Conservation (phyloP, 176 grass and related monocot genomes). For the Eleusine indica region DNA sequence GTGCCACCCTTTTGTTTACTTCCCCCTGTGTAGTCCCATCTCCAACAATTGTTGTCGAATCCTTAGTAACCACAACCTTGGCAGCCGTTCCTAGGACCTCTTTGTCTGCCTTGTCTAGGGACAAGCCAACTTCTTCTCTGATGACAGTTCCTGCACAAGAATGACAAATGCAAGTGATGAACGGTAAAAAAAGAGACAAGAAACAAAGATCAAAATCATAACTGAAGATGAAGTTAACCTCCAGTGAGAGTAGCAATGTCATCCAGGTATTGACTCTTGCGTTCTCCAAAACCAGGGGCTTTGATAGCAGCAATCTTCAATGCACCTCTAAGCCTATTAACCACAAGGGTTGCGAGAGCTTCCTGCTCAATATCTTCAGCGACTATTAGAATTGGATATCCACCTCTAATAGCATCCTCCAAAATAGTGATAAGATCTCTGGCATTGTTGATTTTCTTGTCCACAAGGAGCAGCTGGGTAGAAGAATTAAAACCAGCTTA, state of each 20-base stretch:
- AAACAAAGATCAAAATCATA: not conserved
- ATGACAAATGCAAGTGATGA: not conserved
- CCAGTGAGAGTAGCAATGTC: constrained; percentile 77
- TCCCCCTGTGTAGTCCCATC: constrained; percentile 64
- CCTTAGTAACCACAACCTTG: constrained; percentile 67
- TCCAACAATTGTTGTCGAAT: constrained; percentile 67
- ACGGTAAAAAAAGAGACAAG: not conserved
- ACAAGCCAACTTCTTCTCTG: constrained; percentile 67
- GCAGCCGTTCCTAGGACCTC: constrained; percentile 55
- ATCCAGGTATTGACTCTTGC: constrained; percentile 68
- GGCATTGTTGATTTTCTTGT: constrained; percentile 74
- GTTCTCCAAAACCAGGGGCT: constrained; percentile 79
- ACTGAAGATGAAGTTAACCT: constrained; percentile 38
- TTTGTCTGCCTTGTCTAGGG: constrained; percentile 56
- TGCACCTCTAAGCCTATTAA: constrained; percentile 77
- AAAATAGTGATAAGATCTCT: constrained; percentile 68
- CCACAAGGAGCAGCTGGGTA: constrained; percentile 63
- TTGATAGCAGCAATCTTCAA: constrained; percentile 70
- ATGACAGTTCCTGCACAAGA: constrained; percentile 46
- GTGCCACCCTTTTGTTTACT: constrained; percentile 56
- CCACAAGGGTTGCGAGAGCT: constrained; percentile 76
- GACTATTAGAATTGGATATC: constrained; percentile 63
- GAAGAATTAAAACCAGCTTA: constrained; percentile 17
- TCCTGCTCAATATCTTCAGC: constrained; percentile 84
- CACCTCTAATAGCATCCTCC: constrained; percentile 57